Percentiles rank a stretch among this genome's conserved stretches.
Evolutionary conservation across 768 basidiomycete species (phyloP).

Genomic region (Harrya chromipes): DNA sequence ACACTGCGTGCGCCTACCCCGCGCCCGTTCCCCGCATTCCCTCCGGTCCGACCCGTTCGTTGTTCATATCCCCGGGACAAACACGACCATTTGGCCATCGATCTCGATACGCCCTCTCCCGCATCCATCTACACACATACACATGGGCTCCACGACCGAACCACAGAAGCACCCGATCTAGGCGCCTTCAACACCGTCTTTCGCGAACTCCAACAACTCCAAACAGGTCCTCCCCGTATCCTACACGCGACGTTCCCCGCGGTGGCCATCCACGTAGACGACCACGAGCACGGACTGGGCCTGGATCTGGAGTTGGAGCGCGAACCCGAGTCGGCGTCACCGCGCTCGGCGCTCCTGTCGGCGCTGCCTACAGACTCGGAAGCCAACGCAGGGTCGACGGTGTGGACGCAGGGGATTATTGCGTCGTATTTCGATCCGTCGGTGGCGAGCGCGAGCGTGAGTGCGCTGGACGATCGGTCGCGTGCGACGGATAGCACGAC

Average conservation of each 20-base stretch:
- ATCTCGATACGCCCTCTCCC: too few relatives aligned
- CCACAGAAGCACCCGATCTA: slow-evolving; percentile 62
- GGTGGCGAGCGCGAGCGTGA: slow-evolving; percentile 22
- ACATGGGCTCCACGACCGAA: too few relatives aligned
- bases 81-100: background rate
- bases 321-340: slow-evolving; percentile 29
- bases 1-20: too few relatives aligned
- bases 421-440: slow-evolving; percentile 51
- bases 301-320: background rate
- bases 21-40: too few relatives aligned
- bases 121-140: background rate
- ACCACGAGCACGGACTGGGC: slow-evolving; percentile 18
- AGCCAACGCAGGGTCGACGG: slow-evolving; percentile 53
- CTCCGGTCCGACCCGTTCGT: too few relatives aligned
- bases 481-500: slow-evolving; percentile 19
- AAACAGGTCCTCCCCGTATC: slow-evolving; percentile 39
- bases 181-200: slow-evolving; percentile 71
- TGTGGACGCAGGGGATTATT: slow-evolving; percentile 60
- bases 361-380: slow-evolving; percentile 33
- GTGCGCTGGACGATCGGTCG: slow-evolving; percentile 29
- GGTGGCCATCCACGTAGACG: slow-evolving; percentile 6
- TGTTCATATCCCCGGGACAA: too few relatives aligned
- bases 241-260: slow-evolving; percentile 18
- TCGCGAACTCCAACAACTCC: slow-evolving; percentile 58
- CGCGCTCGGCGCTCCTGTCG: slow-evolving; percentile 22